Conservation (phyloP, 768 basidiomycete genomes). For the Holtermannia corniformis region DNA sequence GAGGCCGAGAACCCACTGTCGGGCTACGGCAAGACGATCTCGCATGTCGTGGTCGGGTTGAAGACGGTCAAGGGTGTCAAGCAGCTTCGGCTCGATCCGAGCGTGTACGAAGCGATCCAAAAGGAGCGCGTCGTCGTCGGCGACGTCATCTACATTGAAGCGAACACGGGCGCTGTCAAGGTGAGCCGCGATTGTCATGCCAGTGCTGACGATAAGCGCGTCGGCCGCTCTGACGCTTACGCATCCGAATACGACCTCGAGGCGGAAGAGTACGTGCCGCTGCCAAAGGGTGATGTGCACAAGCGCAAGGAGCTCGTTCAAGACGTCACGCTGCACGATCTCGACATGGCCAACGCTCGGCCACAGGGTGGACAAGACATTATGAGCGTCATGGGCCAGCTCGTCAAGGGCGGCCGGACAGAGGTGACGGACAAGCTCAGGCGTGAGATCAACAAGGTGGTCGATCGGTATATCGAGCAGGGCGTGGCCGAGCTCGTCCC, state of each 20-base stretch:
- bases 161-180: conserved; percentile 88
- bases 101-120: conserved; percentile 91
- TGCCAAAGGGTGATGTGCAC: conserved; percentile 94
- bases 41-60: conserved; percentile 91
- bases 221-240: conserved; percentile 93
- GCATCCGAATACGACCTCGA: conserved; percentile 96
- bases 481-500: conserved; percentile 97
- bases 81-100: conserved; percentile 85
- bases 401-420: conserved; percentile 85
- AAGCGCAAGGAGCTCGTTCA: conserved; percentile 93
- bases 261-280: conserved; percentile 94
- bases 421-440: conserved; percentile 96
- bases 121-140: conserved; percentile 96
- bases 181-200: conserved; percentile 47
- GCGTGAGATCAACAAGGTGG: conserved; percentile 92
- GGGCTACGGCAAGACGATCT: conserved; percentile 96
- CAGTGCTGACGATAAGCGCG: conserved; percentile 56
- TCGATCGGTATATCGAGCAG: conserved; percentile 94
- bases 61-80: conserved; percentile 93
- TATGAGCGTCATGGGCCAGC: conserved; percentile 87
- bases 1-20: conserved; percentile 96
- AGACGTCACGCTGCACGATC: conserved; percentile 85
- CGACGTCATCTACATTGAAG: conserved; percentile 93
- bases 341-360: conserved; percentile 91
- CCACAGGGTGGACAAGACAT: conserved; percentile 90